Percentiles rank a stretch among this genome's conserved stretches.
phyloP scores from a whole-genome alignment of 441 rosid genomes.

The Euphorbia neoarborescens region DNA sequence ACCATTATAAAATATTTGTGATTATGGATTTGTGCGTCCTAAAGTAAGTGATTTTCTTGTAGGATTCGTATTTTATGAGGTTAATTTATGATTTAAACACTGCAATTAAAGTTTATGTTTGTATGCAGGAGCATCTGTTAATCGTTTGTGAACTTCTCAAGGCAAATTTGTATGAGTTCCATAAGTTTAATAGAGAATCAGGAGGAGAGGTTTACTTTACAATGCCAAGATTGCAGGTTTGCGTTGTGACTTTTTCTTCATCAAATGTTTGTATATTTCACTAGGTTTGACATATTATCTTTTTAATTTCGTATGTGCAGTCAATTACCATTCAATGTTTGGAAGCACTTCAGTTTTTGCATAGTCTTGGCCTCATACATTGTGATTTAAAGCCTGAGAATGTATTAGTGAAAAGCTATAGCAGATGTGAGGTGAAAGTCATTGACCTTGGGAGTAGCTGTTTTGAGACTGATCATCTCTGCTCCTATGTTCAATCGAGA shows the following conservation, averaged over 20 bases:
- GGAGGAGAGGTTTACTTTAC: constrained; percentile 99
- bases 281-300: constrained; percentile 21
- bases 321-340: constrained; percentile 85
- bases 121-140: constrained; percentile 79
- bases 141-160: constrained; percentile 96
- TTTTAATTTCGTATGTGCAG: constrained; percentile 44
- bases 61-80: background rate
- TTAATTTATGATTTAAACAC: background rate
- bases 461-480: constrained; percentile 91
- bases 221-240: constrained; percentile 97
- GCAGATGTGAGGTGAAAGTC: constrained; percentile 94
- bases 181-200: constrained; percentile 92
- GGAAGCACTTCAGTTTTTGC: constrained; percentile 86
- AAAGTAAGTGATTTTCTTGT: background rate
- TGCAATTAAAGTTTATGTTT: constrained; percentile 3
- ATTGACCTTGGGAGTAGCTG: constrained; percentile 99
- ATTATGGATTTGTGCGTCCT: background rate
- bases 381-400: constrained; percentile 95
- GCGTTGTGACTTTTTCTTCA: constrained; percentile 22
- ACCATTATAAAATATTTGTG: background rate
- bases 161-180: constrained; percentile 92
- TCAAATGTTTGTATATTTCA: constrained; percentile 13
- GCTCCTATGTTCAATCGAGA: constrained; percentile 95
- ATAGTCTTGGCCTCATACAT: constrained; percentile 87
- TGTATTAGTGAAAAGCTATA: constrained; percentile 88